Evolutionary conservation across 805 yeast genomes (phyloP), one percentile per base, ranked within the genome.

Genomic region (Deakozyma indianensis): DNA sequence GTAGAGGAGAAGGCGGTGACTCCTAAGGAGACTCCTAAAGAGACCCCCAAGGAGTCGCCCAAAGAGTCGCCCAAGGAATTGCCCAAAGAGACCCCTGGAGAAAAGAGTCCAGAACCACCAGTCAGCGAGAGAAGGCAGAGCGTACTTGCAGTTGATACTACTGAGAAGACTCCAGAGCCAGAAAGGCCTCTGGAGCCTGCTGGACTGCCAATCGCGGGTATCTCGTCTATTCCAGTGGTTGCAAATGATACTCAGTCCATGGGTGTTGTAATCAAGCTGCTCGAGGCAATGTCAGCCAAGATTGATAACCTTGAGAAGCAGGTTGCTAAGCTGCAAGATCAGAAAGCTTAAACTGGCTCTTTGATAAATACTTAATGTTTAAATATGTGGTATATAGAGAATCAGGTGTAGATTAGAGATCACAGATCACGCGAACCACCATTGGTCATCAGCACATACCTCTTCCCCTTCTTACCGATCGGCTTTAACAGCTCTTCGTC

Each of bases 401-500:
- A 32, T 14, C 38, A 32, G 14, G 28, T 25, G 14, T 14, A n/a
- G n/a, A n/a, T n/a, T 14, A 9, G 28, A 11, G 18, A 32, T 9
- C 18, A 9, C 11, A 14, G 16, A 9, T n/a, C 38, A 9, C 38
- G 38, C 11, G 11, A 32, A 5, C 18, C 38, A 5, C 38, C 38
- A 32, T 20, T 32, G 5, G 38, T 9, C 38, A 32, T 32, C 11
- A 32, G 18, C 18, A 32, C 18, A 32, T 32, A 32, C 18, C 16
- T 32, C 16, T 32, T 32, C 18, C 38, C 38, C 38, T 32, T 32
- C 18, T n/a, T 9, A 32, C 38, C 38, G 18, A 32, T 32, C 4
- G 38, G 38, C 16, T 32, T 7, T 4, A 32, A 22, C 21, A 63
- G 69, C 5, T 70, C 74, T 11, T 67, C 74, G n/a, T 77, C 83